Conservation (phyloP, 345 rosid species). For the Eucalyptus victrix region DNA sequence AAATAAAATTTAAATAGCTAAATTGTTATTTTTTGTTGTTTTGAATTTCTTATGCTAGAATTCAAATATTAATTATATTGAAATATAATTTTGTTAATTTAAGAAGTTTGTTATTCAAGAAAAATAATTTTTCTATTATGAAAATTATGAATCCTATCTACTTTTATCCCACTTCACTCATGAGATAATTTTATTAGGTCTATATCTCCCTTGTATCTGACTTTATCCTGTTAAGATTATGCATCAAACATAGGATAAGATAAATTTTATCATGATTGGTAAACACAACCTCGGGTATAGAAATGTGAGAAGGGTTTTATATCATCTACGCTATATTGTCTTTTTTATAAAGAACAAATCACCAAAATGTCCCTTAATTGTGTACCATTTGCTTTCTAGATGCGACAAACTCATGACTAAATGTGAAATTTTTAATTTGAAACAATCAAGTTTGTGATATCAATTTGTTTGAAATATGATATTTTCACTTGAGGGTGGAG, state of each 20-base stretch:
- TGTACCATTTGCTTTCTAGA: not conserved
- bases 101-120: too few species aligned
- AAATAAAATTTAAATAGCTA: too few species aligned
- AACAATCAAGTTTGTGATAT: not conserved
- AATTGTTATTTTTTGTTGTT: too few species aligned
- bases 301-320: not conserved
- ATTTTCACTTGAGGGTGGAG: not conserved
- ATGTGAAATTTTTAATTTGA: not conserved
- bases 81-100: too few species aligned
- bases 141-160: too few species aligned
- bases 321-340: not conserved
- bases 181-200: too few species aligned
- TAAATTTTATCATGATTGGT: too few species aligned
- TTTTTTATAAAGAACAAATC: not conserved
- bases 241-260: fast-evolving
- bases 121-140: too few species aligned
- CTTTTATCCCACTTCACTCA: too few species aligned
- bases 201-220: fast-evolving
- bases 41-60: too few species aligned
- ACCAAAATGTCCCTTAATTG: not conserved
- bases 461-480: not conserved
- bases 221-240: fast-evolving
- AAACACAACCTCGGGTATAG: not conserved
- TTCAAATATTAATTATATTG: too few species aligned
- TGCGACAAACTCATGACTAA: not conserved